Evolutionary conservation across 305 asterid genomes (phyloP).

Genomic region (Fraxinus ornus): DNA sequence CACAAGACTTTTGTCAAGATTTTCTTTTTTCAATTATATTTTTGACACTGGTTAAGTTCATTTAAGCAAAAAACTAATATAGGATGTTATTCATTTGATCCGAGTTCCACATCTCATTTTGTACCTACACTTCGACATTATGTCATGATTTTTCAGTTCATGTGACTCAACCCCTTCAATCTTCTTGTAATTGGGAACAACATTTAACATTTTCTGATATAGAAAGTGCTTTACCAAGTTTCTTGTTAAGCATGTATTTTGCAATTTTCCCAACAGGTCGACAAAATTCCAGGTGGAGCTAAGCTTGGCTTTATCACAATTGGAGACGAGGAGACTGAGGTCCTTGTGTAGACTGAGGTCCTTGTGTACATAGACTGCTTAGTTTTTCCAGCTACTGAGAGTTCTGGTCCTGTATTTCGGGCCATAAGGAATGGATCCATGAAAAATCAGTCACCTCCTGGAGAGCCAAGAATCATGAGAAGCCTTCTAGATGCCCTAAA

Average conservation of each 20-base stretch:
- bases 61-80: too few relatives aligned
- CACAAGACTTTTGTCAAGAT: too few relatives aligned
- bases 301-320: conserved; percentile 75
- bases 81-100: too few relatives aligned
- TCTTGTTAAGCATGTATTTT: neutral
- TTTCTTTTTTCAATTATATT: too few relatives aligned
- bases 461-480: conserved; percentile 90
- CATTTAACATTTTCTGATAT: neutral
- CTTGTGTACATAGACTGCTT: conserved; percentile 74
- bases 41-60: too few relatives aligned
- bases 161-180: neutral
- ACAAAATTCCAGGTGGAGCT: conserved; percentile 83
- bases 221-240: neutral
- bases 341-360: conserved; percentile 60
- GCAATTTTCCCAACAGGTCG: conserved; percentile 49
- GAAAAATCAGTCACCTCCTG: conserved; percentile 64
- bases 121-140: neutral
- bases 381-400: conserved; percentile 59
- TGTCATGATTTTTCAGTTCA: neutral
- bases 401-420: conserved; percentile 55
- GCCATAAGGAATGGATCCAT: conserved; percentile 71
- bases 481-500: conserved; percentile 74
- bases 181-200: neutral
- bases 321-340: conserved; percentile 66
- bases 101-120: neutral